Evolutionary conservation across 768 basidiomycete species (phyloP), one percentile per base, ranked within the genome.

Genomic region (Clathrus columnatus): DNA sequence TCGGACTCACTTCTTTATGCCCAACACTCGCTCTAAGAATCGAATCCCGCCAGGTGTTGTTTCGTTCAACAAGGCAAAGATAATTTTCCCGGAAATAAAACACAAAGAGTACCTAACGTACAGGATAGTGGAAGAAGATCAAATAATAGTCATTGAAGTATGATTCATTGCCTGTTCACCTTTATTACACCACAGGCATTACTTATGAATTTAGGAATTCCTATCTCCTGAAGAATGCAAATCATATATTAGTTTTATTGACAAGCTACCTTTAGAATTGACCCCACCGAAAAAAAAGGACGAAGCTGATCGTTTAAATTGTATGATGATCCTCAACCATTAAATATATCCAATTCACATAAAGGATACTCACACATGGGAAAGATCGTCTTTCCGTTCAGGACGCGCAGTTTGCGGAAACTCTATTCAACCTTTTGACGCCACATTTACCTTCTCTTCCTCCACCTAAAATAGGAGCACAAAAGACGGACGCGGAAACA

Each of bases 261-360:
- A 84, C 50, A 65, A 61, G 32, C 72, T 83, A 16, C 79, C 80
- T 21, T 71, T 86, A 14, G 81, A 84, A 60, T 73, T 84, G 3
- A 83, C 84, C 0, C 84, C 83, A 10, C 81, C 85, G 2, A 83
- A 82, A 70, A 85, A 84, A 67, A 73, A 75, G 56, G 87, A 84
- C 7, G 84, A 88, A 63, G 87, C 87, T 1, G 80, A 79, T 18
- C 68, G 87, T 56, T 75, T 84, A 8, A 88, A 87, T 67, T 74
- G 84, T 85, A 62, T 59, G 78, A 65, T 26, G 28, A 26, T 55
- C 21, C 7, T 29, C 23, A n/a, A 27, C 16, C 18, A 23, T 29
- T 48, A 30, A 27, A 29, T 54, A 18, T 54, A 17, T 23, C 46
- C 10, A n/a, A n/a, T 52, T n/a, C 28, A 24, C 27, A 42, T 52